These are phyloP conservation scores for Citrullus mucosospermus DNA, from an alignment of 306 rosid species.

Conservation along the genomic window DNA sequence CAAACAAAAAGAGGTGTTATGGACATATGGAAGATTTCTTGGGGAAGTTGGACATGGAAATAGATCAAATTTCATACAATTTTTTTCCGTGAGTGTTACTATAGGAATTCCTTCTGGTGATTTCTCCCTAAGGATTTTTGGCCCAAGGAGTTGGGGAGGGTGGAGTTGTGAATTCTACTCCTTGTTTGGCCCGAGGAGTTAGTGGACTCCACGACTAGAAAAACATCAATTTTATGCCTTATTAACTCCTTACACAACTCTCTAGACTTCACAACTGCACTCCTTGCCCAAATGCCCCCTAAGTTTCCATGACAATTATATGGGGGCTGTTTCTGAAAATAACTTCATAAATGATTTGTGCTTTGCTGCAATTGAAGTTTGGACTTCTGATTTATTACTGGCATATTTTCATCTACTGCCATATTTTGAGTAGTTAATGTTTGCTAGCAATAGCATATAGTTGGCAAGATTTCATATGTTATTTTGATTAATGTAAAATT, in stretches of 20 bases:
- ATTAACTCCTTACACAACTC: too few species aligned
- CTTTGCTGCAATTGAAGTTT: not conserved
- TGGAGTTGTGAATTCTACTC: too few species aligned
- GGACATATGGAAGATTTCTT: not conserved
- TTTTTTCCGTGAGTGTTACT: not conserved
- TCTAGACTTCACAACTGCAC: too few species aligned
- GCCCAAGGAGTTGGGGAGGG: too few species aligned
- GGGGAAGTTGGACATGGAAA: not conserved
- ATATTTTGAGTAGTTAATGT: not conserved
- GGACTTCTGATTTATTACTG: not conserved
- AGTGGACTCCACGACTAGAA: too few species aligned
- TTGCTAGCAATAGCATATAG: not conserved
- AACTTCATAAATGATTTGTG: not conserved
- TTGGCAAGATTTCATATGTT: not conserved
- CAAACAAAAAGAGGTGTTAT: not conserved
- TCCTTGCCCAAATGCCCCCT: too few species aligned
- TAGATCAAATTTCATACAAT: not conserved
- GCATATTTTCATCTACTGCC: not conserved
- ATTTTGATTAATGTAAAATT: not conserved
- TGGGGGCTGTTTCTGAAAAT: not conserved
- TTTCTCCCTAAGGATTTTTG: not conserved
- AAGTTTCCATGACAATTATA: not conserved
- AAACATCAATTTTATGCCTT: too few species aligned
- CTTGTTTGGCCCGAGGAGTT: too few species aligned
- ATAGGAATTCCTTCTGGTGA: not conserved